Evolutionary conservation across 1,284 basidiomycete species (phyloP), one percentile per base, ranked within the genome.

Genomic region (Phaffia rhodozyma): DNA sequence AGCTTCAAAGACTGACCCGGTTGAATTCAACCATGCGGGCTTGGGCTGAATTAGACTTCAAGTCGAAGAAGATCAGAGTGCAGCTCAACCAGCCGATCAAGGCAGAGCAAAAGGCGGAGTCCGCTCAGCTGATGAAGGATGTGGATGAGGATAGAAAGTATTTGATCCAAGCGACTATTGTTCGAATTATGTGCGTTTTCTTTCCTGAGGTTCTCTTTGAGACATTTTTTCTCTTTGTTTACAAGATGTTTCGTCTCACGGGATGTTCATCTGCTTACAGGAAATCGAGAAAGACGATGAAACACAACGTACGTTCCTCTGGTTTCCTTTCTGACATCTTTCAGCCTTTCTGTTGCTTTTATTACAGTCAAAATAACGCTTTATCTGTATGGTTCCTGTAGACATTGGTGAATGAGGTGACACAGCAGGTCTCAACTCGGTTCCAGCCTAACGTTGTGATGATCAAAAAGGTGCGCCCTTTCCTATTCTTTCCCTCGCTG

Each of bases 131-230:
- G 1, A 79, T 94, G 71, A 93, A 94, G 80, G 88, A 87, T 30
- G 93, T 98, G 11, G 94, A 98, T 70, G 94, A 98, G 77, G 94
- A 98, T 74, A 84, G 94, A 67, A 94, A 96, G 79, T 89, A 96
- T 73, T 85, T 96, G 65, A 92, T 97, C 66, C 96, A 98, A 75
- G 94, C 94, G 20, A 94, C 90, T 20, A 96, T 98, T 71, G 94
- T 98, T 59, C 86, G 90, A 62, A 55, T 65, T n/a, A 57, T 52
- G 38, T 23, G 18, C 27, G 9, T 38, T 34, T 43, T n/a, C n/a
- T 4, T n/a, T 30, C 21, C 13, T 23, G 20, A 0, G 9, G 47
- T 9, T 47, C 11, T 21, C 27, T 3, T 30, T 9, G 16, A 21
- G 38, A 21, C 32, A 21, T 34, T 63, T 71, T 64, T 56, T 29